Evolutionary conservation across 805 yeast species (phyloP).

Genomic region (Peterozyma toletana): DNA sequence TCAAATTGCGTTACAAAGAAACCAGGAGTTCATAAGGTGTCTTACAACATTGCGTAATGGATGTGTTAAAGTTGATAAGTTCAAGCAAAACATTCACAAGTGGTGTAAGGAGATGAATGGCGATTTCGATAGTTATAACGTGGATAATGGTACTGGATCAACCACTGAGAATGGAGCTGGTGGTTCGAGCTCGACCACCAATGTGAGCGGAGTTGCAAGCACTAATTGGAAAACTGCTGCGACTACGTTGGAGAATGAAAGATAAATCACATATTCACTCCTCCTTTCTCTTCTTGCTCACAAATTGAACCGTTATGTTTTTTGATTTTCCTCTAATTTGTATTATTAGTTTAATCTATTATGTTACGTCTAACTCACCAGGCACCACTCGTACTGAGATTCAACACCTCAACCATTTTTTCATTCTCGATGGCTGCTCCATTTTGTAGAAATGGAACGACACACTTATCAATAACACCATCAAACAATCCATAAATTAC

Average conservation of each 20-base stretch:
- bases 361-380: background rate
- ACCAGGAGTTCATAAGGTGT: conserved; percentile 81
- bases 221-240: no score
- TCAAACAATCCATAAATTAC: conserved; percentile 64
- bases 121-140: conserved; percentile 22
- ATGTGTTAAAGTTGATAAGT: conserved; percentile 68
- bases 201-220: no score
- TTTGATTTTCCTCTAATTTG: no score
- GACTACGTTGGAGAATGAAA: no score
- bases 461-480: conserved; percentile 38
- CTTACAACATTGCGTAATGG: conserved; percentile 69
- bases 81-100: conserved; percentile 58
- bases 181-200: no score
- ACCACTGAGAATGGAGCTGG: no score
- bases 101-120: conserved; percentile 89
- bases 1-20: conserved; percentile 74
- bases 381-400: conserved; percentile 11
- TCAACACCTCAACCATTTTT: conserved; percentile 32
- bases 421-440: conserved; percentile 7
- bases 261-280: no score
- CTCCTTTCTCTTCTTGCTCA: no score
- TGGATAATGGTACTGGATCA: no score
- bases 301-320: background rate
- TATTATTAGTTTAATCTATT: no score
- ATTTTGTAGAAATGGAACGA: conserved; percentile 38